A percentile compares a stretch with the other conserved stretches of the same genome.
These are phyloP conservation scores for Boletus vermiculosoides DNA, from an alignment of 768 basidiomycete species.

Conservation along the genomic window DNA sequence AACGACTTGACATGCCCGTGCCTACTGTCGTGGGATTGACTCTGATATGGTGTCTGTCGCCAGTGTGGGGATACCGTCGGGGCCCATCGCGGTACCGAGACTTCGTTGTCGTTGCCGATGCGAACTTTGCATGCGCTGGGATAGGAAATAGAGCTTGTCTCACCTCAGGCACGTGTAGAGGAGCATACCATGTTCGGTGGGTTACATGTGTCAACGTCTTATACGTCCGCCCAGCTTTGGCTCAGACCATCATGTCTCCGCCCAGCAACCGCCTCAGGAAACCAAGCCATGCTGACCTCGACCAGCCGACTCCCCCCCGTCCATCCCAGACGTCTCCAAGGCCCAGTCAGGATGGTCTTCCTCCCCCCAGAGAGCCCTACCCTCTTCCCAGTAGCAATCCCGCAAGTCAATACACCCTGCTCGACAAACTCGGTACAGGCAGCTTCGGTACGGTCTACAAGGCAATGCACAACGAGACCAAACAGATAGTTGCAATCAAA, in stretches of 20 bases:
- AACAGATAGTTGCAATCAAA: slow-evolving; percentile 96
- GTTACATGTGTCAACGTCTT: slow-evolving; percentile 18
- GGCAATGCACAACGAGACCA: slow-evolving; percentile 91
- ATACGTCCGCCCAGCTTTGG: slow-evolving; percentile 13
- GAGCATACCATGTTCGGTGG: slow-evolving; percentile 15
- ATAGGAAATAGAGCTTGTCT: slow-evolving; percentile 7
- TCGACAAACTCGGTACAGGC: slow-evolving; percentile 96
- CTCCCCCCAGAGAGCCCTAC: slow-evolving; percentile 50
- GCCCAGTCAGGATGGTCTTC: slow-evolving; percentile 33
- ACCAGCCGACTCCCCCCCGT: slow-evolving; percentile 32
- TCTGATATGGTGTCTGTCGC: background rate
- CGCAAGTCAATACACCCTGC: slow-evolving; percentile 84
- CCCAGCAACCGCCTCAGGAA: slow-evolving; percentile 39
- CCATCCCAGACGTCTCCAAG: slow-evolving; percentile 52
- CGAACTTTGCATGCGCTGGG: background rate
- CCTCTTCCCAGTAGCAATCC: slow-evolving; percentile 78
- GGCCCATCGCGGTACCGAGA: background rate
- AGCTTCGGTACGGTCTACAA: slow-evolving; percentile 98
- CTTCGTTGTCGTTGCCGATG: background rate
- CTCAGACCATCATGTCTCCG: slow-evolving; percentile 44
- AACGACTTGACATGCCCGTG: slow-evolving; percentile 35
- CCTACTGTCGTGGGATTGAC: slow-evolving; percentile 17
- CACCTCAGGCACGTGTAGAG: slow-evolving; percentile 28
- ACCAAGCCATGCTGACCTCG: slow-evolving; percentile 38
- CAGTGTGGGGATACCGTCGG: background rate